Base-by-base conservation (phyloP, 306 rosid species). In the Ochetophila trinervis region DNA sequence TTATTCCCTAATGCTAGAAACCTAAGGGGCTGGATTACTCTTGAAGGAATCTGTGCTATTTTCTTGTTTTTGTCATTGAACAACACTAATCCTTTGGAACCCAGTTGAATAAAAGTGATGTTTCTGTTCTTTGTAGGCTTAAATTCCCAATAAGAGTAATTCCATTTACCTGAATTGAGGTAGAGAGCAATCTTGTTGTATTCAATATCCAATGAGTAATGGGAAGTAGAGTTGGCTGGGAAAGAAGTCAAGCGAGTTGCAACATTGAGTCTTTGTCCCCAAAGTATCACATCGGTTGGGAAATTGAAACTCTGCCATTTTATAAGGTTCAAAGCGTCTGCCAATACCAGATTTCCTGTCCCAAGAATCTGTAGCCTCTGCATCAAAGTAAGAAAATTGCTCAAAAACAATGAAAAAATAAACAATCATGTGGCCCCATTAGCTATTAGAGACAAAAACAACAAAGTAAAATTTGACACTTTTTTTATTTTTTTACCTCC, bases 241-340 rank as follows among this genome's bases (percentile, higher is more conserved):
- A 66, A 80, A 23, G 98, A 81, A 40, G 91, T 90, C 68, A 93
- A 67, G 27, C 85, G 73, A 48, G 97, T 90, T 1, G 94, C 88
- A 40, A 90, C 90, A 36, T 85, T 84, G 5, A 93, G 88, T 60
- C 84, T 84, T 57, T 93, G 99, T 16, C 99, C 96, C 79, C 84
- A 69, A 4, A 93, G 94, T 67, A 93, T 90, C 23, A 86, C 91
- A 66, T 93, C 81, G 0, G 96, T 87, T 8, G 96, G 99, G 73
- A 90, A 93, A 71, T 93, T 90, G 88, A 90, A 93, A 76, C 96
- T 93, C 67, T 93, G 99, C 99, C 99, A 93, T 65, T 87, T 90
- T 27, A 78, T 71, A 15, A 34, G 63, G 53, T 85, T 64, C 59
- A 60, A 0, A 63, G 53, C 82, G 79, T 93, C 99, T 18, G 81